Percentiles rank a stretch among this genome's conserved stretches.
These are phyloP conservation scores for Leccinum broughii DNA, from an alignment of 768 basidiomycete genomes.

Conservation along the genomic window DNA sequence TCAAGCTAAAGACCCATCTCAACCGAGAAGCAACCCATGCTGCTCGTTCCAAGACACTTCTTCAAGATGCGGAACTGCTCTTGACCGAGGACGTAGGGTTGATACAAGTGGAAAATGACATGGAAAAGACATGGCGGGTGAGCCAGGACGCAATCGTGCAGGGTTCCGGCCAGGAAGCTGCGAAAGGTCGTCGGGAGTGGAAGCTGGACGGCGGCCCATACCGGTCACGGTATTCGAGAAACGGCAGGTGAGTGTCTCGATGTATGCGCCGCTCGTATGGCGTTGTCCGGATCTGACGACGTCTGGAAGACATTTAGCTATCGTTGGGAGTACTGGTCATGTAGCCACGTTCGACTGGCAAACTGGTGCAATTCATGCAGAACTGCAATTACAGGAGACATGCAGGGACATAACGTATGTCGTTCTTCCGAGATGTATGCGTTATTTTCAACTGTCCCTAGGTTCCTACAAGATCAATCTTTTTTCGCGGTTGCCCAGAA, in stretches of 20 bases:
- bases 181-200: constrained; percentile 73
- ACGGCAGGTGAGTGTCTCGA: constrained; percentile 68
- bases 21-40: constrained; percentile 59
- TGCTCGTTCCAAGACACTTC: constrained; percentile 59
- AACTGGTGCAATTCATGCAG: constrained; percentile 79
- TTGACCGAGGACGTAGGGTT: constrained; percentile 66
- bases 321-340: constrained; percentile 82
- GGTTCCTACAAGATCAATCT: constrained; percentile 90
- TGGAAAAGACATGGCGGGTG: constrained; percentile 91
- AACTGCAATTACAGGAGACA: constrained; percentile 87
- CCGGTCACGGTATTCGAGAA: constrained; percentile 80
- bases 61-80: constrained; percentile 74
- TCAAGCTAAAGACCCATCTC: constrained; percentile 73
- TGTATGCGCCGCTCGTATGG: neutral
- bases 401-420: constrained; percentile 89
- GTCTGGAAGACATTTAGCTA: constrained; percentile 72
- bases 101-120: constrained; percentile 72
- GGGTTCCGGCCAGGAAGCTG: constrained; percentile 71
- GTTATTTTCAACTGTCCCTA: constrained; percentile 28
- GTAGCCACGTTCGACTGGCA: constrained; percentile 95
- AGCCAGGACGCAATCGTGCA: constrained; percentile 75
- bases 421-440: neutral
- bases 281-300: neutral
- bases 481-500: constrained; percentile 96
- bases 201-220: constrained; percentile 87